Base-by-base conservation (phyloP, 2,329 filamentous ascomycete species). In the Fonsecaea pedrosoi region DNA sequence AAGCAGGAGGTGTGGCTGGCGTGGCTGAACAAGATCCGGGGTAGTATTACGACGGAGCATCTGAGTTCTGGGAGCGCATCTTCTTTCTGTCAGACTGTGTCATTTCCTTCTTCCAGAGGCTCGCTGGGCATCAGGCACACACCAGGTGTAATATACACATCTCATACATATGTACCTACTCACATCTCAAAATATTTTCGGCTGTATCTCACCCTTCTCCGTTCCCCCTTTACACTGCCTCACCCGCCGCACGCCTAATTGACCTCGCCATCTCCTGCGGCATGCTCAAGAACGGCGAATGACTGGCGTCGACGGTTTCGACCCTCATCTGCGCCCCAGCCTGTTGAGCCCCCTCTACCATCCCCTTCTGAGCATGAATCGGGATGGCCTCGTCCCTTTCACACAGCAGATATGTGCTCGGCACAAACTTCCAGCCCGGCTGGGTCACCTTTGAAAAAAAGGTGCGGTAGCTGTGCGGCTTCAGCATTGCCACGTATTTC, bases 251-350 rank as follows among this genome's bases (percentile, higher is more conserved):
- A 25, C 64, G 59, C 64, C 70, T 64, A 55, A 81, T 71, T 65
- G 75, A 74, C 13, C 67, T 71, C 3, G 76, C 79, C 59, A 77
- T 71, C 56, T 74, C 74, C 54, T 74, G 75, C 0, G 78, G 76
- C 71, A 73, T 76, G 38, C 77, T 79, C 69, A 82, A 65, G 68
- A 81, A 82, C 18, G 79, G 80, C 69, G 77, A 80, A 70, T 82
- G 80, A 0, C 77, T 75, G 13, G 70, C 71, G 64, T 78, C 74
- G 4, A 77, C 60, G 21, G 74, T 77, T 60, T 75, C 75, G 4
- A 77, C 73, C 42, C 73, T 73, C 18, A 78, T 69, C 1, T 75
- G 71, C 0, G 67, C 77, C 0, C 76, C 77, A 25, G 59, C 59
- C 38, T 61, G 35, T 32, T 61, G 59, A 34, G 76, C 73, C 15